Percentiles rank a stretch among this genome's conserved stretches.
phyloP scores from a whole-genome alignment of 768 basidiomycete species.

The Rhizopogon salebrosus region DNA sequence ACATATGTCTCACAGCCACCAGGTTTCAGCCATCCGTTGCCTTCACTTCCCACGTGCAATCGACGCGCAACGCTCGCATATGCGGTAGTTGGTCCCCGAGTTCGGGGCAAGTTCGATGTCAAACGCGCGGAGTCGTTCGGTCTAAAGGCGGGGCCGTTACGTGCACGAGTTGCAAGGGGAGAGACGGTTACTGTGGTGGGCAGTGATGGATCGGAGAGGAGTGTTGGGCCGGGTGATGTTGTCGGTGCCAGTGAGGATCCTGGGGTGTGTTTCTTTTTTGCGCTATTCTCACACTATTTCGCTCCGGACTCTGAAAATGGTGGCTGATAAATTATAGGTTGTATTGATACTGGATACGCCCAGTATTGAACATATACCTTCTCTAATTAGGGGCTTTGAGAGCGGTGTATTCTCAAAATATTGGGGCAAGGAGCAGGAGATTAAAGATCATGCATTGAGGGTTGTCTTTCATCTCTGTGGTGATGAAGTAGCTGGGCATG shows the following conservation, averaged over 20 bases:
- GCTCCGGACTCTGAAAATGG: slow-evolving; percentile 25
- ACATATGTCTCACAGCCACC: slow-evolving; percentile 12
- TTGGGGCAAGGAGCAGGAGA: slow-evolving; percentile 35
- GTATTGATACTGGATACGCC: neutral
- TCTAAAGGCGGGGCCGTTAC: slow-evolving; percentile 51
- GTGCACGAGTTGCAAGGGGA: slow-evolving; percentile 62
- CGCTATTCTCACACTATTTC: neutral
- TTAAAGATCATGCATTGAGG: slow-evolving; percentile 38
- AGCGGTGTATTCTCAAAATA: slow-evolving; percentile 46
- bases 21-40: slow-evolving; percentile 14
- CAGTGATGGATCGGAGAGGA: neutral
- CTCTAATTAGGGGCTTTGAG: slow-evolving; percentile 44
- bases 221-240: neutral
- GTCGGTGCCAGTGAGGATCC: neutral
- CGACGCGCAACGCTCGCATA: slow-evolving; percentile 41
- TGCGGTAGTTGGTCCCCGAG: slow-evolving; percentile 45
- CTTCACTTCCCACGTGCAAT: slow-evolving; percentile 1
- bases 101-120: slow-evolving; percentile 69
- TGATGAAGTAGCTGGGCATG: slow-evolving; percentile 62
- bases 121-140: slow-evolving; percentile 38
- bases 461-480: slow-evolving; percentile 72
- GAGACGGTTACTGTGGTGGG: slow-evolving; percentile 43
- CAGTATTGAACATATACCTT: slow-evolving; percentile 14
- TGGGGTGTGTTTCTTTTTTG: neutral
- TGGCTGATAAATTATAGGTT: slow-evolving; percentile 38